A percentile compares a stretch with the other conserved stretches of the same genome.
Conservation (phyloP, 371 early-diverging fungal species). For the Batkoa obscura region DNA sequence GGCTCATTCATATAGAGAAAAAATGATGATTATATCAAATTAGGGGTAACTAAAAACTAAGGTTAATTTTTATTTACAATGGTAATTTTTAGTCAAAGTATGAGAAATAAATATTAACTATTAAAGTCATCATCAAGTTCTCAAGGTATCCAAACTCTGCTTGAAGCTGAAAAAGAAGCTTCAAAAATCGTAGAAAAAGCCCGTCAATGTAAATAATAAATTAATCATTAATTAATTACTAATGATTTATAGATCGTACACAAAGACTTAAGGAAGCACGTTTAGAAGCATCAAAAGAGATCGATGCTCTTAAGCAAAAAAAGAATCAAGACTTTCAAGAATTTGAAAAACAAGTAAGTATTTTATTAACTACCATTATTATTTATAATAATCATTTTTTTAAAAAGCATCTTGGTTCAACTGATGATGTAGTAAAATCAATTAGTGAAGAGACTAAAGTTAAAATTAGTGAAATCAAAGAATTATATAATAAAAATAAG, state of each 20-base stretch:
- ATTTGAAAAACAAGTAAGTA: constrained; percentile 56
- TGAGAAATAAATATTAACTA: no score
- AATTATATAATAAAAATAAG: constrained; percentile 42
- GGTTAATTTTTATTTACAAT: no score
- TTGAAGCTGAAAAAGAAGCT: constrained; percentile 72
- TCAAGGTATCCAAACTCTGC: constrained; percentile 62
- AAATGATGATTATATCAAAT: no score
- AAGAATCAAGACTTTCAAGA: constrained; percentile 65
- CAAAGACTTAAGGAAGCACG: constrained; percentile 88
- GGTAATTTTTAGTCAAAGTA: no score
- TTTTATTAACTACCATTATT: not conserved
- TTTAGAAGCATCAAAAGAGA: constrained; percentile 81
- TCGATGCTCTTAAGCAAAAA: constrained; percentile 62
- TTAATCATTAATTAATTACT: not conserved
- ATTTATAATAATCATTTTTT: constrained; percentile 1
- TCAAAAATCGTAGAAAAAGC: constrained; percentile 84
- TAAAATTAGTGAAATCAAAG: constrained; percentile 46
- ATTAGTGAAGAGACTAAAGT: constrained; percentile 63
- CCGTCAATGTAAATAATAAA: constrained; percentile 53
- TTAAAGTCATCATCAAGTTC: constrained; percentile 25
- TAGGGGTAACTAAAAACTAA: no score
- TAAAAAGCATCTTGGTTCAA: constrained; percentile 47
- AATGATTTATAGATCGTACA: constrained; percentile 49
- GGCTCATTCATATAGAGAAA: no score
- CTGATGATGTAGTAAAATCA: constrained; percentile 39